Base-by-base conservation (phyloP, 306 rosid species). In the Malus asiatica region DNA sequence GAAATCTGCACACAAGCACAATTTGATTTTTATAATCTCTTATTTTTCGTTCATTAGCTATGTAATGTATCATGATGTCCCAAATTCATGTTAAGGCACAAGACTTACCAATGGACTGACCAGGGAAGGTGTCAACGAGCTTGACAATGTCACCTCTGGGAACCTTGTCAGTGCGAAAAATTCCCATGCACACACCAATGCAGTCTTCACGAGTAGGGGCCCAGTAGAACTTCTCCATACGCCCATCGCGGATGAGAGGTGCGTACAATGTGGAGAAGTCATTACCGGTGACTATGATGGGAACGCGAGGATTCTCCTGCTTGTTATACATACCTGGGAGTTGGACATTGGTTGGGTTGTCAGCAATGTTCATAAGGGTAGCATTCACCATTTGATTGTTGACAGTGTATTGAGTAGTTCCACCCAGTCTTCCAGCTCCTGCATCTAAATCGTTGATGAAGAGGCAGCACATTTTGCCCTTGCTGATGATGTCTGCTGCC, bases 351-450 rank as follows among this genome's bases (percentile, higher is more conserved):
- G 91, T 90, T 4, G 96, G 96, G 66, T 79, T 88, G 45, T 90
- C 93, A 78, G 96, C 91, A 79, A 90, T 88, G 89, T 90, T 90
- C 96, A 90, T 90, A 19, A 90, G 91, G 12, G 93, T 88, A 18
- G 96, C 96, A 79, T 88, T 90, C 45, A 90, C 96, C 93, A 90
- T 90, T 76, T 90, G 93, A 80, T 90, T 90, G 82, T 90, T 90
- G 27, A 90, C 93, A 1, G 96, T 90, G 88, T 90, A 90, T 16
- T 90, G 96, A 3, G 96, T 90, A 38, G 93, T 88, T 23, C 90
- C 93, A 38, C 93, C 93, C 3, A 88, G 72, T 58, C 96, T 77
- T 73, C 96, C 96, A 30, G 96, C 96, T 73, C 96, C 96, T 4
- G 96, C 96, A 67, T 90, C 96, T 18, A 90, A 89, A 78, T 90